Evolutionary conservation across 2,329 filamentous ascomycete species (phyloP), one percentile per base, ranked within the genome.

Genomic region (Colletotrichum viniferum): DNA sequence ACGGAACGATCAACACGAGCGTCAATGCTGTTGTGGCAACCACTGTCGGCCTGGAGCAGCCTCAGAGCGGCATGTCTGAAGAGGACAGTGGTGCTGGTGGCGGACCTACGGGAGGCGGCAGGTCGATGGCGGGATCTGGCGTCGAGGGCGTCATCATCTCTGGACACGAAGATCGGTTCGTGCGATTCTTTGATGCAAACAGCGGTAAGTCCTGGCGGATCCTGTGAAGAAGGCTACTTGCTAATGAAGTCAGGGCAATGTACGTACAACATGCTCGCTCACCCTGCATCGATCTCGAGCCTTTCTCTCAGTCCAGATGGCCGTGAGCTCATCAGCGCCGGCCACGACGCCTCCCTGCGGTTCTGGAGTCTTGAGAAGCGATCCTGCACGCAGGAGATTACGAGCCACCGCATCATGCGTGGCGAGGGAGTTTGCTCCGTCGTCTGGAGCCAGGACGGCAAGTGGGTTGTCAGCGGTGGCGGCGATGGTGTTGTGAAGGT

Each of bases 301-400:
- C 90, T 99, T 7, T 97, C 95, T 0, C 91, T 99, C 24, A 98
- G 95, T 79, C 97, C 96, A 16, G 96, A 98, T 81, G 96, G 96
- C 61, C 93, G 94, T 74, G 97, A 99, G 87, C 93, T 98, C 13
- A 96, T 99, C 64, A 98, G 96, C 61, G 97, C 96, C 2, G 97
- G 97, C 26, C 97, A 99, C 83, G 97, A 99, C 83, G 96, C 96
- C 69, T 97, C 95, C 72, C 92, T 99, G 72, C 94, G 97, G 32
- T 98, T 99, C 90, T 99, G 97, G 97, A 96, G 94, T 34, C 89
- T 99, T 26, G 97, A 99, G 84, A 99, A 98, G 87, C 92, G 97
- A 66, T 94, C 94, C 61, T 99, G 97, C 86, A 97, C 94, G 6
- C 97, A 99, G 84, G 97, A 98, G 83, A 95, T 99, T 80, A 97